Evolutionary conservation across 805 yeast genomes (phyloP), one percentile per base, ranked within the genome.

Genomic region (Sungouiozyma intestinalis): DNA sequence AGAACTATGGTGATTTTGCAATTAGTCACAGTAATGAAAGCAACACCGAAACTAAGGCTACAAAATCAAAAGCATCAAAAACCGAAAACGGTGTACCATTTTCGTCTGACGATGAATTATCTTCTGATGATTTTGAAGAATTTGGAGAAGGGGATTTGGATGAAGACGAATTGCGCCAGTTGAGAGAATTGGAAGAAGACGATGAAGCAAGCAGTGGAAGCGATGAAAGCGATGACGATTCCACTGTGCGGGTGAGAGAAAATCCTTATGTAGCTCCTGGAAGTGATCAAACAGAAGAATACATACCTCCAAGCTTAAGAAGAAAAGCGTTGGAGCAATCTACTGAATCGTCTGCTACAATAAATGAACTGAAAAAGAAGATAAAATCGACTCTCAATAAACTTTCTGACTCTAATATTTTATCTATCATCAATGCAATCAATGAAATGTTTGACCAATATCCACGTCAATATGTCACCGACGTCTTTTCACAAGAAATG

Each of bases 231-330:
- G 57, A 62, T n/a, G 61, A 58, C 15, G 47, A 45, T 4, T 8
- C 34, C 8, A 57, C 32, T 68, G 65, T 37, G 53, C 41, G 62
- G 21, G 38, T 32, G 33, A 54, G 65, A 47, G 94, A 84, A 56
- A 85, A 85, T 50, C 94, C 94, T 4, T 84, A 79, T 53, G 73
- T 77, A 34, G 83, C 87, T 0, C 84, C 86, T 9, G 36, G 58
- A 42, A 38, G 58, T 4, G 39, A 40, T 4, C 65, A 69, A 1
- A 69, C 74, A 47, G 66, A 69, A 1, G 69, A 74, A 47, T 90
- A 92, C 56, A 66, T 90, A 14, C 97, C 98, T 1, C 98, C 97
- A 0, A 87, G 95, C 0, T 60, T 83, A 43, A 73, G 97, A 45
- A 71, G 75, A 36, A 72, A 69, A 51, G 72, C 69, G 39, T 43